Evolutionary conservation across 768 basidiomycete species (phyloP), one percentile per base, ranked within the genome.

Genomic region (Coprinellus micaceus): DNA sequence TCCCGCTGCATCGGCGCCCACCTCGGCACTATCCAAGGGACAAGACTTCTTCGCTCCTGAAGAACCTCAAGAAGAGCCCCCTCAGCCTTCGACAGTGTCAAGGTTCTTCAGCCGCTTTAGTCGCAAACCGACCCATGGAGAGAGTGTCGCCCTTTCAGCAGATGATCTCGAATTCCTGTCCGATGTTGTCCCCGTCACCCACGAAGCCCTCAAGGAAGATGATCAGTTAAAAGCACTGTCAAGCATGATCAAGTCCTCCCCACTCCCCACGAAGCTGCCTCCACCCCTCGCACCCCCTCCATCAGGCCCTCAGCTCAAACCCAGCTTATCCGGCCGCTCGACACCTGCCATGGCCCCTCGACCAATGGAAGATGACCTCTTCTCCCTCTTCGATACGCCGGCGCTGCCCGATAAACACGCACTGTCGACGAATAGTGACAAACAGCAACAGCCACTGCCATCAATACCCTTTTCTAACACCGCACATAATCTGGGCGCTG

Each of bases 161-260:
- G 85, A 90, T 56, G 94, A 96, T 66, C 76, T 96, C 26, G 87
- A 91, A 60, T 94, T 89, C 65, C 76, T 96, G 19, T 82, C 82
- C 30, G 88, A 85, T 66, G 78, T 82, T 54, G 86, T 82, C 10
- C 86, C 87, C 3, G 80, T 78, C 59, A 77, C 76, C 11, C 66
- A 61, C 48, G 81, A 83, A 54, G 76, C 71, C 15, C 65, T 69
- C 17, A 69, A 71, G 28, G 67, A 74, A 12, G 68, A 64, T 22
- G 56, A 60, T 37, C 65, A 72, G 36, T 59, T 79, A 19, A 70
- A 68, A 54, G 71, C 69, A 17, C 65, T 84, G 17, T 70, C 75
- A 25, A 68, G 64, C 55, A 72, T 78, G 69, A 71, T 78, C 22
- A 22, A 52, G 24, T 52, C 51, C n/a, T 66, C 79, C 10, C 70